Evolutionary conservation across 306 rosid genomes (phyloP).

Genomic region (Rosa persica): DNA sequence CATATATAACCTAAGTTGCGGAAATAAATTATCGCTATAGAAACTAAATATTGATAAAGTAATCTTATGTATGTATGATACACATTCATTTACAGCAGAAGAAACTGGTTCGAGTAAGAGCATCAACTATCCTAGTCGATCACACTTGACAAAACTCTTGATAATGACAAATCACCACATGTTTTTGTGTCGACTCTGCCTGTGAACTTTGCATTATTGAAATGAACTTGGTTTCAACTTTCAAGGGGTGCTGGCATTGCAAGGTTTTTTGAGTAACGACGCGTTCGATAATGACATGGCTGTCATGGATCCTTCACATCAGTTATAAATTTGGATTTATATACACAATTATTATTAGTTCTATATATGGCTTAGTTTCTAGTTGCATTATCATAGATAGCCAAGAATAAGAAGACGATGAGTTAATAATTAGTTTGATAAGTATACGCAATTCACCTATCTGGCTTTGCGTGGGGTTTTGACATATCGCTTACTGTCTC

Average conservation of each 20-base stretch:
- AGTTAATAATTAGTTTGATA: not conserved
- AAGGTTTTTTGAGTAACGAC: not conserved
- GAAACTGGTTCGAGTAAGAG: not conserved
- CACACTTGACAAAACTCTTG: not conserved
- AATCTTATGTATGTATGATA: not conserved
- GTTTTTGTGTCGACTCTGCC: not conserved
- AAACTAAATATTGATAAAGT: not conserved
- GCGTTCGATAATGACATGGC: not conserved
- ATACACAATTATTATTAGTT: not conserved
- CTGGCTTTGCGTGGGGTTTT: not conserved
- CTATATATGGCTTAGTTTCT: not conserved
- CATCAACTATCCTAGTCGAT: not conserved
- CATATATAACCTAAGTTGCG: no score
- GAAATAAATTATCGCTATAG: not conserved
- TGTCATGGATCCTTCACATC: not conserved
- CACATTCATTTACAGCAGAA: not conserved
- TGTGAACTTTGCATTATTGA: not conserved
- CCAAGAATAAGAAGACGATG: not conserved
- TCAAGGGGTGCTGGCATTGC: not conserved
- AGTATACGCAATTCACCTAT: not conserved
- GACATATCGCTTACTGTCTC: not conserved
- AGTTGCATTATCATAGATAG: not conserved
- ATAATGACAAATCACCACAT: conserved; percentile 6
- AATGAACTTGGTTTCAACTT: not conserved
- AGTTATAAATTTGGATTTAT: not conserved